These are phyloP conservation scores for Clohesyomyces aquaticus DNA, from an alignment of 495 filamentous ascomycete species.

Conservation along the genomic window DNA sequence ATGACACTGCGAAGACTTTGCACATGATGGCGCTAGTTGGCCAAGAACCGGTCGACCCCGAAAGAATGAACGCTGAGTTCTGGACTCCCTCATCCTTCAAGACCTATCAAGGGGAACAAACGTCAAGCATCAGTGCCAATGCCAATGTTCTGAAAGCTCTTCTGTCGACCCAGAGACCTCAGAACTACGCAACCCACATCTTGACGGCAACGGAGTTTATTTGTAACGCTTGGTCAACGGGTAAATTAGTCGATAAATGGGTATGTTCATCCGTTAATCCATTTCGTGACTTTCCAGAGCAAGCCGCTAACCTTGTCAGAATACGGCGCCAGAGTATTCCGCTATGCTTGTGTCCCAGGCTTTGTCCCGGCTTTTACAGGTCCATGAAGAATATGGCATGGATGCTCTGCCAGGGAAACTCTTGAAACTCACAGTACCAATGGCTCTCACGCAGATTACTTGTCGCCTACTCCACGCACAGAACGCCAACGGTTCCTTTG, in stretches of 20 bases:
- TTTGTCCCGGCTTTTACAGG: not conserved
- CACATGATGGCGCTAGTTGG: not conserved
- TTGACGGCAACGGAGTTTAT: conserved; percentile 7
- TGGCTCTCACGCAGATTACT: not conserved
- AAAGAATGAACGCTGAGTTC: conserved; percentile 11
- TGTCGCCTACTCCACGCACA: not conserved
- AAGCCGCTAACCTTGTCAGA: conserved; percentile 2
- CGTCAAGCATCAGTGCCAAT: conserved; percentile 17
- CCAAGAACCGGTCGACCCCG: not conserved
- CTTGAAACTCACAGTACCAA: not conserved
- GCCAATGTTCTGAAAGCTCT: conserved; percentile 20
- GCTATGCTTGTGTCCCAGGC: conserved; percentile 13
- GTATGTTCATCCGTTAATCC: conserved; percentile 2
- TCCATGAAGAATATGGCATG: not conserved
- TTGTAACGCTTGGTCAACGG: not conserved
- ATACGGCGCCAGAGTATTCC: conserved; percentile 10
- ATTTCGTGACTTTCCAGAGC: not conserved
- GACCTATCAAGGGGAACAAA: conserved; percentile 17
- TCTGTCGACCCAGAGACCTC: not conserved
- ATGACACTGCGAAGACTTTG: conserved; percentile 52
- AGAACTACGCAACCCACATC: not conserved
- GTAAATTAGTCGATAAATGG: conserved; percentile 22
- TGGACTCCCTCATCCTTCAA: not conserved
- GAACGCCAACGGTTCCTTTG: not conserved
- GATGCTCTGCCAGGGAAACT: not conserved